Evolutionary conservation across 257 asterid species (phyloP).

Genomic region (Verbascum thapsus): DNA sequence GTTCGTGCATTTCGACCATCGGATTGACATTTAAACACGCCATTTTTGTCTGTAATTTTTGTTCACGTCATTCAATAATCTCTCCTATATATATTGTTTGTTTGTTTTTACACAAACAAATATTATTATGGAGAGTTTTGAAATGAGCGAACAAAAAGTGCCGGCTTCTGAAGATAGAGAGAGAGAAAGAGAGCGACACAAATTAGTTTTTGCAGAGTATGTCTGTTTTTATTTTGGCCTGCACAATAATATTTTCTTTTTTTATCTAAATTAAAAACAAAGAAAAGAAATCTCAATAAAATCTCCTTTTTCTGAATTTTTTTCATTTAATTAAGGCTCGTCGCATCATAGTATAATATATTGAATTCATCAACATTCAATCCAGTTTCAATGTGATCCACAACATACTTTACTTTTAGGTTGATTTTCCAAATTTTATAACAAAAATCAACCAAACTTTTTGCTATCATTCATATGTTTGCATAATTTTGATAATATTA

Average conservation of each 20-base stretch:
- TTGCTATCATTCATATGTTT: too few species aligned
- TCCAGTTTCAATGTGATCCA: too few species aligned
- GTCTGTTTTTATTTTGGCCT: conserved; percentile 36
- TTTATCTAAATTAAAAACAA: background rate
- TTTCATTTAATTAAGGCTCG: background rate
- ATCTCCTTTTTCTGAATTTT: conserved; percentile 19
- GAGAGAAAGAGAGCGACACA: conserved; percentile 12
- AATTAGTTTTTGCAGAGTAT: conserved; percentile 39
- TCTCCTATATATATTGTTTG: conserved; percentile 14
- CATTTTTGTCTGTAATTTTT: conserved; percentile 36
- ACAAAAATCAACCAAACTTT: too few species aligned
- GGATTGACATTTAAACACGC: conserved; percentile 43
- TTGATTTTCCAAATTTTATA: too few species aligned
- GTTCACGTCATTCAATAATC: conserved; percentile 16
- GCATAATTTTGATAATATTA: too few species aligned
- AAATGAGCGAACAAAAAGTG: conserved; percentile 21
- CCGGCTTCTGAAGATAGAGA: conserved; percentile 23
- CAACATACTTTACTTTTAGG: too few species aligned
- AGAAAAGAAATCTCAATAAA: conserved; percentile 19
- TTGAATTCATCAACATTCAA: too few species aligned
- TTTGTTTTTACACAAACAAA: background rate
- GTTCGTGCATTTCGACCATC: conserved; percentile 54
- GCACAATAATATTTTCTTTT: too few species aligned
- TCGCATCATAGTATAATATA: too few species aligned
- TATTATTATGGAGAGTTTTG: background rate